A percentile compares a stretch with the other conserved stretches of the same genome.
Evolutionary conservation across 441 rosid genomes (phyloP).

Genomic region (Eutrema salsugineum): DNA sequence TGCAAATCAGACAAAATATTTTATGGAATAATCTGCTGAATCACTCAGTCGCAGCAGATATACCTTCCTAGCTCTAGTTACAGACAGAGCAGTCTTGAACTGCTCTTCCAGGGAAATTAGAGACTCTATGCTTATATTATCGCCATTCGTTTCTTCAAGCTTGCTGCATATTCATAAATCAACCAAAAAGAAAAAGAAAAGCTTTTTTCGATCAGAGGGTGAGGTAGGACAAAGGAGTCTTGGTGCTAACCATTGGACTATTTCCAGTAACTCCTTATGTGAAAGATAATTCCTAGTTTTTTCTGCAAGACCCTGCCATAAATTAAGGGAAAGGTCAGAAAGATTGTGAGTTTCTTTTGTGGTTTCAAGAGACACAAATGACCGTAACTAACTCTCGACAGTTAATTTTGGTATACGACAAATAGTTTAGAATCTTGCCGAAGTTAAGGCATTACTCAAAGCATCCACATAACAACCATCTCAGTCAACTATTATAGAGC

Average conservation of each 20-base stretch:
- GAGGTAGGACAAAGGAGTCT: background rate
- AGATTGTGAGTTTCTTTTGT: background rate
- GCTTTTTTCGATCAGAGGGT: background rate
- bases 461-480: background rate
- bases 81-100: constrained; percentile 12
- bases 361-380: background rate
- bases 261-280: constrained; percentile 20
- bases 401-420: background rate
- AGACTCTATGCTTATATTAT: constrained; percentile 6
- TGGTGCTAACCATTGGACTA: constrained; percentile 16
- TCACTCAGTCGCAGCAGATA: background rate
- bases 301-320: constrained; percentile 20
- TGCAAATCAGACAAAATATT: background rate
- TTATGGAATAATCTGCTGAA: background rate
- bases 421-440: background rate
- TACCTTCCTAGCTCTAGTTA: constrained; percentile 28
- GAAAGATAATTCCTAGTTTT: constrained; percentile 5
- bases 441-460: background rate
- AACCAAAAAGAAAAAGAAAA: background rate
- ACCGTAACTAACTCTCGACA: background rate
- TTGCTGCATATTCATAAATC: background rate
- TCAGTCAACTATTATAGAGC: background rate
- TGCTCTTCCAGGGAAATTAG: constrained; percentile 10
- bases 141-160: constrained; percentile 7
- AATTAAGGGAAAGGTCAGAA: background rate